A percentile compares a stretch with the other conserved stretches of the same genome.
Evolutionary conservation across 2,329 filamentous ascomycete species (phyloP).

Genomic region (Xylaria sp.): DNA sequence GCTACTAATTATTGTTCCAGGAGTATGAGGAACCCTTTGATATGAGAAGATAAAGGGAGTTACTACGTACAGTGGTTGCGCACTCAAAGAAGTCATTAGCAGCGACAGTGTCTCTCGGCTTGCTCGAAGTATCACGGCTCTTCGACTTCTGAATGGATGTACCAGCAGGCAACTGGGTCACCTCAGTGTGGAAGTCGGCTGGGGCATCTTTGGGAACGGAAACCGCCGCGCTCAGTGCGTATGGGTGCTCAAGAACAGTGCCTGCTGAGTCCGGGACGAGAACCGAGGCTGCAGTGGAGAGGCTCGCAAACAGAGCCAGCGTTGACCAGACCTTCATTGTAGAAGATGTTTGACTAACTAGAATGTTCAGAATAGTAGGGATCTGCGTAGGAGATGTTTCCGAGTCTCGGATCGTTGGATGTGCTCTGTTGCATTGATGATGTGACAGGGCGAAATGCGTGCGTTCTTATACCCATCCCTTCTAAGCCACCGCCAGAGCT

Average conservation of each 20-base stretch:
- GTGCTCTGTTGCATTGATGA: conserved; percentile 25
- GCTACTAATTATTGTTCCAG: background rate
- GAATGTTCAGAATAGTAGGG: conserved; percentile 6
- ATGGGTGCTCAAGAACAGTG: conserved; percentile 31
- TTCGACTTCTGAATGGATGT: conserved; percentile 33
- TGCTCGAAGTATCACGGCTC: conserved; percentile 35
- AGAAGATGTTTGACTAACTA: background rate
- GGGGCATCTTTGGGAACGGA: conserved; percentile 26
- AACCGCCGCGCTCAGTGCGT: conserved; percentile 18
- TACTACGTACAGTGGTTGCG: conserved; percentile 46
- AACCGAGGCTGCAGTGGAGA: conserved; percentile 42
- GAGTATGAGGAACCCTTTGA: background rate
- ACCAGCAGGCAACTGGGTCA: background rate
- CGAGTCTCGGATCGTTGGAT: conserved; percentile 37
- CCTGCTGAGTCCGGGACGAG: conserved; percentile 27
- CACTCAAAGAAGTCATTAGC: conserved; percentile 52
- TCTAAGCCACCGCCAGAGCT: background rate
- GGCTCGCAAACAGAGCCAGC: conserved; percentile 44
- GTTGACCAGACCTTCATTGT: conserved; percentile 46
- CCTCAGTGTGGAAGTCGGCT: conserved; percentile 41
- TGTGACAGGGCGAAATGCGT: conserved; percentile 21
- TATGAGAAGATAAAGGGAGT: background rate
- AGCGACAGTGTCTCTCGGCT: conserved; percentile 39
- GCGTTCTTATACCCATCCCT: conserved; percentile 25
- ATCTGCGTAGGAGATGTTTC: conserved; percentile 23